Evolutionary conservation across 345 rosid species (phyloP).

Genomic region (Acer negundo): DNA sequence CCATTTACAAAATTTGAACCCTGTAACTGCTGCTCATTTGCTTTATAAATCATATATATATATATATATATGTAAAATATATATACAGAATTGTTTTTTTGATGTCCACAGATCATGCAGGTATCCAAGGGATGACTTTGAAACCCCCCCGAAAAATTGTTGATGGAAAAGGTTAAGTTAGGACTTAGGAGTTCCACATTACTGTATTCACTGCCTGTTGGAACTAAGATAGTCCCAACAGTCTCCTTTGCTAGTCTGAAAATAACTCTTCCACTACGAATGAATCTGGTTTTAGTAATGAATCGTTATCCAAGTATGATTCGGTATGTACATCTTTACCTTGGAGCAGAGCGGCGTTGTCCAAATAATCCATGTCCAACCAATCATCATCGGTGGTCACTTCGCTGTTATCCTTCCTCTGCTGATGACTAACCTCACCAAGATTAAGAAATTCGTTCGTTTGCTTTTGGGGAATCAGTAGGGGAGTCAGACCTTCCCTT

Average conservation of each 20-base stretch:
- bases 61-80: no score
- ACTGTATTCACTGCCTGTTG: not conserved
- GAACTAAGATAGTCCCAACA: not conserved
- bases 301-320: constrained; percentile 9
- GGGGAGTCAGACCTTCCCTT: constrained; percentile 10
- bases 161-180: constrained; percentile 7
- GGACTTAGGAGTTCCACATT: not conserved
- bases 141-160: not conserved
- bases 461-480: not conserved
- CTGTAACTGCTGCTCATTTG: not conserved
- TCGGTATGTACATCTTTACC: constrained; percentile 22
- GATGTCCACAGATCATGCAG: not conserved
- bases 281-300: constrained; percentile 29
- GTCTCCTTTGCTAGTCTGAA: constrained; percentile 35
- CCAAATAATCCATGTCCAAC: constrained; percentile 44
- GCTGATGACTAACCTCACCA: constrained; percentile 9
- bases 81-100: constrained; percentile 16
- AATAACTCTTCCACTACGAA: constrained; percentile 44
- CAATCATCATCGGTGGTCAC: constrained; percentile 33
- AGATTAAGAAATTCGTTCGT: not conserved
- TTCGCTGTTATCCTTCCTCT: constrained; percentile 16
- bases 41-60: not conserved
- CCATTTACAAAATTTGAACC: constrained; percentile 19
- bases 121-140: not conserved
- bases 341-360: constrained; percentile 15